Base-by-base conservation (phyloP, 1,139 yeast species). In the Trichomonascaceae sp. region DNA sequence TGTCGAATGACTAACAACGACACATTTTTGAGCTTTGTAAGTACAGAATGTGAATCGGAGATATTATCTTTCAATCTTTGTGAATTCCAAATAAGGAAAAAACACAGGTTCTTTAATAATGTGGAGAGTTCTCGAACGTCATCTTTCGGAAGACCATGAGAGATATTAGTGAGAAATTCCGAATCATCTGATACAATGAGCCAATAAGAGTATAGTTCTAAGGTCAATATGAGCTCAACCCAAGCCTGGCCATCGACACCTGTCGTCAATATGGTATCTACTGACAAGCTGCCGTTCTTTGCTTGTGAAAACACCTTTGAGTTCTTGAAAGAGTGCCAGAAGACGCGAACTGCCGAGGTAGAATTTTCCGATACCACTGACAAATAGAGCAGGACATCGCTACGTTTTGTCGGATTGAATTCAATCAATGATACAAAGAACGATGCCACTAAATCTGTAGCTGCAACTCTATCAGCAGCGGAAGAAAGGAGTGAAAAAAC, bases 151-250 rank as follows among this genome's bases (percentile, higher is more conserved):
- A 87, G 67, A 41, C 81, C 69, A 27, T 60, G 61, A 10, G 55
- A 51, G 8, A 51, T 56, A 27, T 53, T 60, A 39, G 60, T 57
- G 47, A 64, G 57, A 52, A 85, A 71, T 63, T 86, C 95, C 20
- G 74, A 70, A 65, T 89, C 96, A 57, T 84, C 87, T 0, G 91
- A 81, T 2, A 89, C 81, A 39, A 84, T 78, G 22, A 84, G 66
- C 69, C 81, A 74, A 59, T 81, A 81, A 3, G 84, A 79, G 52
- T 81, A 73, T 1, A 84, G 62, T 56, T 83, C 84, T 52, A 82
- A 71, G 39, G 79, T 70, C 2, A 78, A 60, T 45, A 66, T 56
- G 20, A 71, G 57, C 38, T 63, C 60, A 10, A 63, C 55, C 67
- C 67, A 64, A 32, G 51, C 43, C 2, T 47, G 30, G 3, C 51